Percentiles rank a stretch among this genome's conserved stretches.
Evolutionary conservation across 2,329 filamentous ascomycete species (phyloP).

Genomic region (Fusarium sp.): DNA sequence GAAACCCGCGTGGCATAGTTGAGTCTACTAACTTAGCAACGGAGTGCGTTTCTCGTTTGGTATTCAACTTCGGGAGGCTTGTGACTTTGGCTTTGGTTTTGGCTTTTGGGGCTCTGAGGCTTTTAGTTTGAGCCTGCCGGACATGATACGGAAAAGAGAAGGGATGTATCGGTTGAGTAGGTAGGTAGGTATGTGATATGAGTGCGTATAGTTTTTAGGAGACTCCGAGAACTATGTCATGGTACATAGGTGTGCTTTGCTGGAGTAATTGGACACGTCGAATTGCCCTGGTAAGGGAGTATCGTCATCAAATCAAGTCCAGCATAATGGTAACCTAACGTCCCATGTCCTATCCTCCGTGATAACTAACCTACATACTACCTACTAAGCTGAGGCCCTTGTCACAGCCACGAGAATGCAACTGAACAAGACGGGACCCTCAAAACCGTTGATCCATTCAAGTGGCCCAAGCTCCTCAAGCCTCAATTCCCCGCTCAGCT

Average conservation of each 20-base stretch:
- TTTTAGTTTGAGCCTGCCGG: not conserved
- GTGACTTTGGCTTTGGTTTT: not conserved
- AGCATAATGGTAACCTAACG: not conserved
- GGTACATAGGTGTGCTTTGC: not conserved
- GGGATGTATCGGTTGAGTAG: not conserved
- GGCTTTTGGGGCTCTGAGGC: not conserved
- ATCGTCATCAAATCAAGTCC: not conserved
- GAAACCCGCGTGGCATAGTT: slow-evolving; percentile 31
- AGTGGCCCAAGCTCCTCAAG: slow-evolving; percentile 37
- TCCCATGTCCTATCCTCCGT: not conserved
- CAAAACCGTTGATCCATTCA: not conserved
- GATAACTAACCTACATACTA: not conserved
- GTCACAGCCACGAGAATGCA: slow-evolving; percentile 17
- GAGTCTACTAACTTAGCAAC: not conserved
- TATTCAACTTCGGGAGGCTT: slow-evolving; percentile 9
- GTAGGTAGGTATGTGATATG: slow-evolving; percentile 1
- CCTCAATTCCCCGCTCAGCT: slow-evolving; percentile 15
- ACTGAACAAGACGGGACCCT: not conserved
- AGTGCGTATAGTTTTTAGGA: not conserved
- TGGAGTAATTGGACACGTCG: not conserved
- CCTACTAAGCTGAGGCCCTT: slow-evolving; percentile 6
- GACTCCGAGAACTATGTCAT: not conserved
- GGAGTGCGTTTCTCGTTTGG: slow-evolving; percentile 26
- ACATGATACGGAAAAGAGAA: slow-evolving; percentile 4
- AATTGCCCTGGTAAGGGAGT: not conserved